These are phyloP conservation scores for Phytophthora capsici DNA, from an alignment of 352 stramenopile species.

Conservation along the genomic window DNA sequence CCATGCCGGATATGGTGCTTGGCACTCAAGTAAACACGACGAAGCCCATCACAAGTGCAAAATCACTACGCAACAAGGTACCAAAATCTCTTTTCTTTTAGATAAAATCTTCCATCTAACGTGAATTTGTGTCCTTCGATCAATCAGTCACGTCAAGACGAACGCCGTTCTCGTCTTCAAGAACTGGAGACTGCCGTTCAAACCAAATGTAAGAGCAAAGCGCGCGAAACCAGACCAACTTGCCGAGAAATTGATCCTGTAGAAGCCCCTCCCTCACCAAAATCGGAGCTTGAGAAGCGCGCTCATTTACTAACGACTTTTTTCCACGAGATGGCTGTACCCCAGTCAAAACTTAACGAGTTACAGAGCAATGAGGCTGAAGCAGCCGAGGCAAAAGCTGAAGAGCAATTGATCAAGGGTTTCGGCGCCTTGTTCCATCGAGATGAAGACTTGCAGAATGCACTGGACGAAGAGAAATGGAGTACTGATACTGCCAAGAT, in stretches of 20 bases:
- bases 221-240: background rate
- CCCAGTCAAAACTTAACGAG: slow-evolving; percentile 39
- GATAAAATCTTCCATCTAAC: background rate
- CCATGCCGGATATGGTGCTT: slow-evolving; percentile 42
- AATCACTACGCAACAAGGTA: slow-evolving; percentile 57
- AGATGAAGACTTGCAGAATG: slow-evolving; percentile 50
- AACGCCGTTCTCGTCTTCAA: slow-evolving; percentile 28
- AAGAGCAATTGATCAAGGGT: slow-evolving; percentile 42
- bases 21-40: slow-evolving; percentile 39
- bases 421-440: slow-evolving; percentile 55
- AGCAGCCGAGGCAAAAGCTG: slow-evolving; percentile 19
- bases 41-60: slow-evolving; percentile 41
- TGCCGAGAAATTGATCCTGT: background rate
- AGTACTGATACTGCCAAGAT: slow-evolving; percentile 35
- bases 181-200: slow-evolving; percentile 36
- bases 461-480: slow-evolving; percentile 64
- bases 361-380: slow-evolving; percentile 12
- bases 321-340: slow-evolving; percentile 62
- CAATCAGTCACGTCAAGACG: slow-evolving; percentile 43
- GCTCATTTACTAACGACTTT: slow-evolving; percentile 46
- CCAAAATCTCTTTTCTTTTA: background rate
- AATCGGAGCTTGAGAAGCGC: slow-evolving; percentile 24
- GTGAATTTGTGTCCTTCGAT: slow-evolving; percentile 26
- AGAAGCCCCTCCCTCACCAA: slow-evolving; percentile 3
- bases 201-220: slow-evolving; percentile 8